phyloP scores from a whole-genome alignment of 371 early-diverging fungal species.

The Mortierella sp. region DNA sequence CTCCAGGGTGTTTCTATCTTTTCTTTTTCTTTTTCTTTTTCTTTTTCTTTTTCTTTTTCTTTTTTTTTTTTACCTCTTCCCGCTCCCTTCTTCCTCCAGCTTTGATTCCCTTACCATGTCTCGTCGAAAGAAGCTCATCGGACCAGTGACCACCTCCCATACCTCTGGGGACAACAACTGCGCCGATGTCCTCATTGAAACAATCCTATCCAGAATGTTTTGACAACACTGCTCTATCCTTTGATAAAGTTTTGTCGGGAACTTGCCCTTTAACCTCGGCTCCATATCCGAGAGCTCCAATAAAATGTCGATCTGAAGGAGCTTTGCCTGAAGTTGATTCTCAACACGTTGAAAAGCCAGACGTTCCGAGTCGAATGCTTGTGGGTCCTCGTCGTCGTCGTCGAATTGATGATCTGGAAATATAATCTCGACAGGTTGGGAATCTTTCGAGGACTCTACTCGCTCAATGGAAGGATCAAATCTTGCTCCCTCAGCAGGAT shows the following conservation, averaged over 20 bases:
- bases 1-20: no score
- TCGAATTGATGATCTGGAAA: no score
- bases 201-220: slow-evolving; percentile 59
- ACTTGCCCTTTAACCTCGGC: slow-evolving; percentile 64
- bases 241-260: slow-evolving; percentile 59
- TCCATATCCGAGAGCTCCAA: slow-evolving; percentile 62
- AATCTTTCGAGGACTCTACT: no score
- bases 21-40: no score
- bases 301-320: slow-evolving; percentile 37
- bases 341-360: slow-evolving; percentile 8
- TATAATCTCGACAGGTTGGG: no score
- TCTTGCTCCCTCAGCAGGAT: no score
- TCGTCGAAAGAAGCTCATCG: slow-evolving; percentile 51
- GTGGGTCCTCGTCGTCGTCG: not conserved
- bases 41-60: no score
- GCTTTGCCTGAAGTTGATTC: slow-evolving; percentile 8
- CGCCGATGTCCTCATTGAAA: slow-evolving; percentile 57
- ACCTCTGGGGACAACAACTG: slow-evolving; percentile 56
- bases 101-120: slow-evolving; percentile 60
- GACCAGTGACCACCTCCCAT: slow-evolving; percentile 13
- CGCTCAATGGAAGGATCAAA: no score
- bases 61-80: no score
- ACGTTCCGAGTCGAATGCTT: slow-evolving; percentile 3
- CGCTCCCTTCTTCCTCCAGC: no score
- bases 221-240: slow-evolving; percentile 59